Conservation (phyloP, 352 stramenopile genomes). For the Achlya hypogyna region DNA sequence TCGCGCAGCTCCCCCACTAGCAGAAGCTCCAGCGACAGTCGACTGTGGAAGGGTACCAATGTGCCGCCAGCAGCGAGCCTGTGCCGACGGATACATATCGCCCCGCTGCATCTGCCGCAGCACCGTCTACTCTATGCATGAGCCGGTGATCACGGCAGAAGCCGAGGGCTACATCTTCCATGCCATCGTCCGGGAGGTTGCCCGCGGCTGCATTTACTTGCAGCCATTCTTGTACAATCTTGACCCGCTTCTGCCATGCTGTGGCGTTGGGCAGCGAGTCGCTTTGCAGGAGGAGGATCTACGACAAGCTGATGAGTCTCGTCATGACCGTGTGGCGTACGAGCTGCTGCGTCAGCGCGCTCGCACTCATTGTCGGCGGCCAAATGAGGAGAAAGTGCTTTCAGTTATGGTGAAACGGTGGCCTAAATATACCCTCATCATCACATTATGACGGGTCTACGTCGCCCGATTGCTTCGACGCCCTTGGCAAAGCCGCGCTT, state of each 20-base stretch:
- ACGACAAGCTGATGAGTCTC: not conserved
- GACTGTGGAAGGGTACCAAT: conserved; percentile 29
- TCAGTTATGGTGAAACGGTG: not conserved
- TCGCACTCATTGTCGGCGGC: not conserved
- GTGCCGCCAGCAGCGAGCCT: conserved; percentile 72
- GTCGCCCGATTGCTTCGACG: too few relatives aligned
- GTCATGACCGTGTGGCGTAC: not conserved
- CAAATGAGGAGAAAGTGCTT: not conserved
- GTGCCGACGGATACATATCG: conserved; percentile 47
- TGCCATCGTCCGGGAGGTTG: conserved; percentile 53
- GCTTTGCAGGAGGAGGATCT: not conserved
- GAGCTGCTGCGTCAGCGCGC: conserved; percentile 1
- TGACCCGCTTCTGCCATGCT: conserved; percentile 54
- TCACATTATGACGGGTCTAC: not conserved
- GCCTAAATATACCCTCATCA: not conserved
- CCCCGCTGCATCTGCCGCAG: conserved; percentile 55
- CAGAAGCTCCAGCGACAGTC: not conserved
- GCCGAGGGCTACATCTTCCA: conserved; percentile 40
- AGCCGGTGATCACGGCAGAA: not conserved
- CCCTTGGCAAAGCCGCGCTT: too few relatives aligned
- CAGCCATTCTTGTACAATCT: conserved; percentile 62
- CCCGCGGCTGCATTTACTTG: conserved; percentile 45
- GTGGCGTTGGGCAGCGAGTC: not conserved
- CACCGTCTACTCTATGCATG: conserved; percentile 38
- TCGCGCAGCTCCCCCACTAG: conserved; percentile 61